Evolutionary conservation across 2,329 filamentous ascomycete genomes (phyloP).

Genomic region (Ascocoryne sarcoides): DNA sequence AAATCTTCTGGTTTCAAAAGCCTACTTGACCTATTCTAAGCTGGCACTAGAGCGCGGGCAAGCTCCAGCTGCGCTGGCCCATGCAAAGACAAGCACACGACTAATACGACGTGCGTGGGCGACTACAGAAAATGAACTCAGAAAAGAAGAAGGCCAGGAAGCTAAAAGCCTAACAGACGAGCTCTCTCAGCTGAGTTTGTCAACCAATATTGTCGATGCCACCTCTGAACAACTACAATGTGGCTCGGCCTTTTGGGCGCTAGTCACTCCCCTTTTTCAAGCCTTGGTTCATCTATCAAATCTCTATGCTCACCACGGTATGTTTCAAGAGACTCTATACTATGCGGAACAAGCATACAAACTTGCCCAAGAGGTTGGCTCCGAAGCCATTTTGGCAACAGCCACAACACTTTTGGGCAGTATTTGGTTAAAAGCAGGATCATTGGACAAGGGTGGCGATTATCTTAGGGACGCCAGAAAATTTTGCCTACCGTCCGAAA

Average conservation of each 20-base stretch:
- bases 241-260: slow-evolving; percentile 68
- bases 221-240: neutral
- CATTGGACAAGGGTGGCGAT: slow-evolving; percentile 48
- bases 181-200: slow-evolving; percentile 28
- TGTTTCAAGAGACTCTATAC: slow-evolving; percentile 81
- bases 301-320: slow-evolving; percentile 74
- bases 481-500: slow-evolving; percentile 38
- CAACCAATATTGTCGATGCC: neutral
- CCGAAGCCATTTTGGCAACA: slow-evolving; percentile 38
- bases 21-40: slow-evolving; percentile 28
- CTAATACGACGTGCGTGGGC: slow-evolving; percentile 33
- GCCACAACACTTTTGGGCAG: slow-evolving; percentile 46
- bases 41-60: slow-evolving; percentile 37
- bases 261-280: slow-evolving; percentile 65
- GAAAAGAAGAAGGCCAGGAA: slow-evolving; percentile 1
- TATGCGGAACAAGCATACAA: slow-evolving; percentile 79
- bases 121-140: slow-evolving; percentile 25
- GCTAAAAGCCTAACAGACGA: slow-evolving; percentile 19
- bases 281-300: slow-evolving; percentile 65
- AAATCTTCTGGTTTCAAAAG: slow-evolving; percentile 29
- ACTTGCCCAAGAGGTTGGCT: slow-evolving; percentile 43
- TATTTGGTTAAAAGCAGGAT: slow-evolving; percentile 48
- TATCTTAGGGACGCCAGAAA: slow-evolving; percentile 45
- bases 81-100: slow-evolving; percentile 49
- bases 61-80: slow-evolving; percentile 46